Base-by-base conservation (phyloP, 2,329 filamentous ascomycete genomes). In the Hypoxylon sp. region DNA sequence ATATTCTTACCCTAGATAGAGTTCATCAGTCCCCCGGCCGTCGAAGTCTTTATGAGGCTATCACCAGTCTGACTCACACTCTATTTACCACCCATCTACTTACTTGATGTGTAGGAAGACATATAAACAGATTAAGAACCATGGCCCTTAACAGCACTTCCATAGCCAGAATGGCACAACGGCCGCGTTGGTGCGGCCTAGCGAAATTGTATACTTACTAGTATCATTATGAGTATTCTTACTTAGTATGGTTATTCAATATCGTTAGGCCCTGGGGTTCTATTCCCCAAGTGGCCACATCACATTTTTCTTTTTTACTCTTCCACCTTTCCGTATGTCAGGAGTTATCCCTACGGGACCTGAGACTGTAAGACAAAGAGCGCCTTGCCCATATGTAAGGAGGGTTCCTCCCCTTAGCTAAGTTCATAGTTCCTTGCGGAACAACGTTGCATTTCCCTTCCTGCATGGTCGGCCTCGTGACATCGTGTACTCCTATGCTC, bases 241-340 rank as follows among this genome's bases (percentile, higher is more conserved):
- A 22, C 28, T 20, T 6, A 45, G 11, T 48, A 55, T 55, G 20
- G 7, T 49, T 54, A 51, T 28, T 2, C 3, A 52, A 14, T 49
- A 55, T 51, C 36, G 24, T n/a, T 49, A 61, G 62, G 46, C 30
- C 11, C 38, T 56, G 7, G 52, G 56, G 62, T 61, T 65, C 62
- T 51, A 65, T 57, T 61, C 62, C 51, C 32, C 28, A 36, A 30
- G n/a, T 48, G 56, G 49, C 30, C 26, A 26, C 6, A 3, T 26
- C 24, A 26, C 24, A 3, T 26, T 26, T 26, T 26, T 26, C 6
- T 26, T 26, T 26, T 6, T 26, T 6, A 3, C 6, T 6, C 24
- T 26, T 26, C 6, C 24, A 3, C 24, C 24, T 26, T 26, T 6
- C 24, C 6, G 3, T 6, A 26, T 26, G 3, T 26, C 24, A n/a